Evolutionary conservation across 208 protist species (phyloP).

Genomic region (Crithidia expoeki): DNA sequence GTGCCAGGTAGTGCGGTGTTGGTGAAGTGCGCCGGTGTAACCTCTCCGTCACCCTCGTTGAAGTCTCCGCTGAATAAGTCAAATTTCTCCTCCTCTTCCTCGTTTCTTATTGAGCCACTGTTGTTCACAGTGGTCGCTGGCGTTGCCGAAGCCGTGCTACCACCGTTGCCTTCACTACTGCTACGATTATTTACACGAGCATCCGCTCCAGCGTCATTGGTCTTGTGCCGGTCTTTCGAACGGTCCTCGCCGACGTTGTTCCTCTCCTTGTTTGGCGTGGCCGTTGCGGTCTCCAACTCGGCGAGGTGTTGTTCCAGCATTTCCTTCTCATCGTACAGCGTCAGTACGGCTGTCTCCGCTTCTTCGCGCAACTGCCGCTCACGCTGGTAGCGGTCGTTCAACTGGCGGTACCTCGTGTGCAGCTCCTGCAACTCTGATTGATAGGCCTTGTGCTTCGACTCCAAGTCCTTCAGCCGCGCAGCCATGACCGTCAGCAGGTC

Average conservation of each 20-base stretch:
- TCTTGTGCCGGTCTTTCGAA: neutral
- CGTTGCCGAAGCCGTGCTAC: neutral
- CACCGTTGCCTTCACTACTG: too few species aligned
- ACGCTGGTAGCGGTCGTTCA: slow-evolving; percentile 60
- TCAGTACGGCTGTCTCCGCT: slow-evolving; percentile 61
- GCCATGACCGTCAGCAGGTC: slow-evolving; percentile 79
- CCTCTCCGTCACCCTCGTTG: neutral
- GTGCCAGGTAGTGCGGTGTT: slow-evolving; percentile 18
- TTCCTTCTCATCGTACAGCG: slow-evolving; percentile 78
- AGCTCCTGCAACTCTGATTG: slow-evolving; percentile 80
- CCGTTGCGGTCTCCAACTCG: slow-evolving; percentile 28
- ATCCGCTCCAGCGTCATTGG: neutral
- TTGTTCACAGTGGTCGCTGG: neutral
- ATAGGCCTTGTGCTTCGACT: slow-evolving; percentile 72
- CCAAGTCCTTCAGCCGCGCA: slow-evolving; percentile 63
- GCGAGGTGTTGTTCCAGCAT: slow-evolving; percentile 59
- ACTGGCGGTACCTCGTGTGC: slow-evolving; percentile 49
- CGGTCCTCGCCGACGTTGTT: neutral
- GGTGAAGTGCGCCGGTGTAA: slow-evolving; percentile 8
- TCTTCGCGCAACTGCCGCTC: slow-evolving; percentile 68
- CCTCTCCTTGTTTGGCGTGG: neutral
- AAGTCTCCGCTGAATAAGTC: slow-evolving; percentile 29
- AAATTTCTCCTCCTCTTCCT: slow-evolving; percentile 5
- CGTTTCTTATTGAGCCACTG: neutral
- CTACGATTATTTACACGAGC: neutral